These are phyloP conservation scores for Colletotrichum lupini DNA, from an alignment of 2,329 filamentous ascomycete species.

Conservation along the genomic window DNA sequence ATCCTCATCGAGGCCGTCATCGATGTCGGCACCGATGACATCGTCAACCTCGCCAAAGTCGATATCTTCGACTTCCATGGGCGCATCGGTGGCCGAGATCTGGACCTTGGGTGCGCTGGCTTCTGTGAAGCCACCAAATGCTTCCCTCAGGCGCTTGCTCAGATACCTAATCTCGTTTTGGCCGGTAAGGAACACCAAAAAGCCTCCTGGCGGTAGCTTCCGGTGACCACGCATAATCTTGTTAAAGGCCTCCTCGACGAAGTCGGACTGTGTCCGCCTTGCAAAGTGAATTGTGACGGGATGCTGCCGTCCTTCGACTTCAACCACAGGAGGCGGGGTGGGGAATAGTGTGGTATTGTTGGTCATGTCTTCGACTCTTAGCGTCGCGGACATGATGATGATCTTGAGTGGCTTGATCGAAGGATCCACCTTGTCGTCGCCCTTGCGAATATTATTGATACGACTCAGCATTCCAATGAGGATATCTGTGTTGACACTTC, in stretches of 20 bases:
- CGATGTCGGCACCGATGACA: slow-evolving; percentile 68
- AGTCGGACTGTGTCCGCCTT: slow-evolving; percentile 84
- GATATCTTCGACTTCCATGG: slow-evolving; percentile 86
- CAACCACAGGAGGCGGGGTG: slow-evolving; percentile 81
- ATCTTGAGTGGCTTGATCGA: slow-evolving; percentile 85
- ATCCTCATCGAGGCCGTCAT: slow-evolving; percentile 68
- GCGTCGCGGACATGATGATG: slow-evolving; percentile 97
- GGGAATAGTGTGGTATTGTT: slow-evolving; percentile 85
- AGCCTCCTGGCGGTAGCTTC: slow-evolving; percentile 89
- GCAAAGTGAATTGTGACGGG: slow-evolving; percentile 92
- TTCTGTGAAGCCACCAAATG: slow-evolving; percentile 68
- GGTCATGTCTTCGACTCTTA: slow-evolving; percentile 90
- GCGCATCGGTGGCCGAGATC: slow-evolving; percentile 80
- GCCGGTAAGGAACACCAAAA: slow-evolving; percentile 94
- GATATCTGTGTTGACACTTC: slow-evolving; percentile 97
- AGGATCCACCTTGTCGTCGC: slow-evolving; percentile 78
- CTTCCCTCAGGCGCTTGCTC: slow-evolving; percentile 80
- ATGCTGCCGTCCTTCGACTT: slow-evolving; percentile 92
- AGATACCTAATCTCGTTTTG: slow-evolving; percentile 90
- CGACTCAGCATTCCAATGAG: slow-evolving; percentile 97
- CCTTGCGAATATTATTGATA: slow-evolving; percentile 84
- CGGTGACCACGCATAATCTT: slow-evolving; percentile 90
- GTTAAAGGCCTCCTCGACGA: slow-evolving; percentile 87
- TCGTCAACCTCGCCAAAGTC: slow-evolving; percentile 81
- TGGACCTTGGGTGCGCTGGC: slow-evolving; percentile 74